Evolutionary conservation across 805 yeast species (phyloP).

Genomic region (Starmerella powellii): DNA sequence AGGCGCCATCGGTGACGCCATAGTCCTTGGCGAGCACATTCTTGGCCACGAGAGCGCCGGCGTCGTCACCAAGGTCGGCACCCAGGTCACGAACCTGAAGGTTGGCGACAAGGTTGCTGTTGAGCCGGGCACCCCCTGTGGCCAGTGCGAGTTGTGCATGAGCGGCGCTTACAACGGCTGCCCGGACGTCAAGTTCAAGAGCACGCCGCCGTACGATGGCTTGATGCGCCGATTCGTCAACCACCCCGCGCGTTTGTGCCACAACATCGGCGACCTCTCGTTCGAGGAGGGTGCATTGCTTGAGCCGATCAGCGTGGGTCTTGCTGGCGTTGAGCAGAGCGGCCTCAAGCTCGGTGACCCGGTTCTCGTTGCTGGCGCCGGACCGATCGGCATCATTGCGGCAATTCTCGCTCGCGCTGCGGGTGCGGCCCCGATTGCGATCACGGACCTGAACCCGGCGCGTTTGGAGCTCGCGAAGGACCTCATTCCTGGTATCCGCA

Average conservation of each 20-base stretch:
- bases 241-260: slow-evolving; percentile 32
- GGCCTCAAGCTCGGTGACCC: slow-evolving; percentile 40
- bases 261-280: slow-evolving; percentile 33
- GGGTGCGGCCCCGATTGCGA: slow-evolving; percentile 42
- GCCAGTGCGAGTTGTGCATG: slow-evolving; percentile 29
- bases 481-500: slow-evolving; percentile 37
- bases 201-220: slow-evolving; percentile 32
- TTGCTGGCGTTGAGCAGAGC: slow-evolving; percentile 41
- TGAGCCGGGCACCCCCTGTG: slow-evolving; percentile 46
- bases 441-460: slow-evolving; percentile 37
- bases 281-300: slow-evolving; percentile 45
- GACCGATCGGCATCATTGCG: slow-evolving; percentile 46
- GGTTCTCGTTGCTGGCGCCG: slow-evolving; percentile 42
- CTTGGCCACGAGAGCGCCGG: slow-evolving; percentile 52
- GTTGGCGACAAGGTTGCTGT: slow-evolving; percentile 37
- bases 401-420: slow-evolving; percentile 40
- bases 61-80: slow-evolving; percentile 39
- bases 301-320: slow-evolving; percentile 44
- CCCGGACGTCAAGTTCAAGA: slow-evolving; percentile 29
- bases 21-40: slow-evolving; percentile 50
- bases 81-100: slow-evolving; percentile 36
- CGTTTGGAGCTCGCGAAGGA: slow-evolving; percentile 39
- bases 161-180: slow-evolving; percentile 32
- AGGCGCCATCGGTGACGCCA: slow-evolving; percentile 46
- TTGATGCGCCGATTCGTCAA: slow-evolving; percentile 29